These are phyloP conservation scores for Talaromyces marneffei DNA, from an alignment of 2,329 filamentous ascomycete genomes.

Conservation along the genomic window DNA sequence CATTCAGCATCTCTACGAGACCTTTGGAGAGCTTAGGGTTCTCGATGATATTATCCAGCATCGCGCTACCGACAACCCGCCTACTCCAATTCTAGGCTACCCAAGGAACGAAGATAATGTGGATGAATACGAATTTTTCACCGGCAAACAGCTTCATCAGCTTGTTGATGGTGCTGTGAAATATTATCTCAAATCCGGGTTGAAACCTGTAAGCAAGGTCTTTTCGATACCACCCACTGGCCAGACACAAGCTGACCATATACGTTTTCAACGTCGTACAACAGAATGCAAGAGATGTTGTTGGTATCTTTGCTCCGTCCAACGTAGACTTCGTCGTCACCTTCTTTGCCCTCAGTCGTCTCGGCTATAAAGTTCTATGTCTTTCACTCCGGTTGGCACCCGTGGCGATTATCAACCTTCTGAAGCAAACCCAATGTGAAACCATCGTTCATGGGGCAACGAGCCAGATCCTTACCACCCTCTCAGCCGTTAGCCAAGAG, in stretches of 20 bases:
- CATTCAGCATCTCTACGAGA: not conserved
- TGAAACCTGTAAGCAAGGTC: not conserved
- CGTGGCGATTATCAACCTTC: not conserved
- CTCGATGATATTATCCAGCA: not conserved
- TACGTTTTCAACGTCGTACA: not conserved
- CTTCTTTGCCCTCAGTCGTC: not conserved
- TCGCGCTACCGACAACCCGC: not conserved
- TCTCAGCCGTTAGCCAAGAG: not conserved
- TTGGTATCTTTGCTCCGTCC: not conserved
- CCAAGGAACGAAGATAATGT: not conserved
- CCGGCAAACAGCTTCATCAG: not conserved
- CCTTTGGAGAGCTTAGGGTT: not conserved
- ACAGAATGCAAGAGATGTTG: not conserved
- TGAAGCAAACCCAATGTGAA: not conserved
- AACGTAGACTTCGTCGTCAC: not conserved
- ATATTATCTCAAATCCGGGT: not conserved
- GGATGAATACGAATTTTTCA: not conserved
- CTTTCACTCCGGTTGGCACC: not conserved
- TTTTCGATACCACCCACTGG: not conserved
- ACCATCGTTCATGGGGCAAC: not conserved
- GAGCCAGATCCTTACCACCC: not conserved
- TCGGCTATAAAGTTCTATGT: slow-evolving; percentile 1
- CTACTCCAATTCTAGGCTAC: not conserved
- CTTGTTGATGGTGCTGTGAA: not conserved
- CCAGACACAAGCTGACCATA: not conserved